A percentile compares a stretch with the other conserved stretches of the same genome.
Evolutionary conservation across 2,329 filamentous ascomycete genomes (phyloP).

Genomic region (Pezicula neosporulosa): DNA sequence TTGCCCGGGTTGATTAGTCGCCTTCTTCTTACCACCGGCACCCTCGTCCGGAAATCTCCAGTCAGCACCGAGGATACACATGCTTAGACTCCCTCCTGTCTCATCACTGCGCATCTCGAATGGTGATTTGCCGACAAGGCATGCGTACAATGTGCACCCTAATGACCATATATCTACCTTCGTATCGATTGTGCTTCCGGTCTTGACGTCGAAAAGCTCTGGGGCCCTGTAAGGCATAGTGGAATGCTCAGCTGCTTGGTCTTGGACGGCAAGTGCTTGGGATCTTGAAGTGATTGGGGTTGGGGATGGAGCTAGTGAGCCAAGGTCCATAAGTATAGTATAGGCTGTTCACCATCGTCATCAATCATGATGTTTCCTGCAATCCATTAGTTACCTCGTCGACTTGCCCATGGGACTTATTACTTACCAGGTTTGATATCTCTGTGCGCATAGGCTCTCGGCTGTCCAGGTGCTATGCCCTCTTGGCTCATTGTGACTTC

Average conservation of each 20-base stretch:
- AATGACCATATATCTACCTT: conserved; percentile 98
- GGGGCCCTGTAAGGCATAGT: conserved; percentile 99
- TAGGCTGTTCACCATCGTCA: conserved; percentile 81
- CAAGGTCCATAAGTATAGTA: conserved; percentile 98
- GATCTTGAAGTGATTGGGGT: conserved; percentile 87
- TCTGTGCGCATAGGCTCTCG: conserved; percentile 84
- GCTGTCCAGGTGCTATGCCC: conserved; percentile 63
- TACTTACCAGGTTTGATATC: conserved; percentile 91
- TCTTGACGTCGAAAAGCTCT: conserved; percentile 97
- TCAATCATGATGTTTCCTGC: conserved; percentile 95
- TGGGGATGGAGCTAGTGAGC: conserved; percentile 83
- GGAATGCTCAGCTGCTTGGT: conserved; percentile 90
- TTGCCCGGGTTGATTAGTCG: conserved; percentile 26
- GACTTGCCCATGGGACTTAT: neutral
- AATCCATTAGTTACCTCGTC: conserved; percentile 6
- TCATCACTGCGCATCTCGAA: conserved; percentile 96
- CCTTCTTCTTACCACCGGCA: conserved; percentile 45
- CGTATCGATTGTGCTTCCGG: conserved; percentile 84
- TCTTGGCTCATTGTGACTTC: conserved; percentile 67
- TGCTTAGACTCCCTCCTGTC: conserved; percentile 87
- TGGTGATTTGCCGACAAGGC: conserved; percentile 91
- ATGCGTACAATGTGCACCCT: conserved; percentile 96
- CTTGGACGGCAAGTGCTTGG: conserved; percentile 86
- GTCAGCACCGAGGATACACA: conserved; percentile 90
- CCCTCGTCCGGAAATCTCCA: conserved; percentile 95